Conservation (phyloP, 768 basidiomycete species). For the Aureoboletus auriporus region DNA sequence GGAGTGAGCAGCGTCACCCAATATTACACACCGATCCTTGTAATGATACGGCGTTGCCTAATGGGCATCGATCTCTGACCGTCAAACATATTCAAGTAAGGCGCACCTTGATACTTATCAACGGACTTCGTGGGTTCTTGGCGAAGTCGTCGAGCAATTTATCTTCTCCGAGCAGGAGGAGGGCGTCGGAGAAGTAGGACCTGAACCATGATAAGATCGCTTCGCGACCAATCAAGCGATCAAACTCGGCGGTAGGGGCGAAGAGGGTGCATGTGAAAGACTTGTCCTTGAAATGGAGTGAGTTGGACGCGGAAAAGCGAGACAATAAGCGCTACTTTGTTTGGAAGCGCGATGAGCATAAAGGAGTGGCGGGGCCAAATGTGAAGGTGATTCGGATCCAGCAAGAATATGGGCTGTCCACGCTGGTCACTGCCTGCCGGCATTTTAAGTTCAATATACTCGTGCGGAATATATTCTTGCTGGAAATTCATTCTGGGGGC, state of each 20-base stretch:
- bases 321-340: conserved; percentile 61
- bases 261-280: conserved; percentile 98
- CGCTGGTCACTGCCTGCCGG: conserved; percentile 64
- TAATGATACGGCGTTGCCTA: conserved; percentile 89
- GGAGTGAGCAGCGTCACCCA: conserved; percentile 95
- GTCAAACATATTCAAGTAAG: conserved; percentile 19
- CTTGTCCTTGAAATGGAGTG: conserved; percentile 63
- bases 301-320: conserved; percentile 25
- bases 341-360: conserved; percentile 98
- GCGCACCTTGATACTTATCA: conserved; percentile 89
- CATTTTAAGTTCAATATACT: conserved; percentile 96
- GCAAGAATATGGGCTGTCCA: conserved; percentile 67
- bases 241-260: conserved; percentile 75
- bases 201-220: conserved; percentile 71
- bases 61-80: conserved; percentile 14
- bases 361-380: conserved; percentile 99
- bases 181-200: conserved; percentile 83
- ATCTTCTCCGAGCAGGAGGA: conserved; percentile 79
- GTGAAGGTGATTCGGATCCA: conserved; percentile 95
- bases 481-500: conserved; percentile 83
- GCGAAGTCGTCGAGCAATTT: conserved; percentile 72
- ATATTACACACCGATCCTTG: conserved; percentile 77
- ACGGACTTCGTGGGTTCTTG: conserved; percentile 80
- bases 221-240: conserved; percentile 57
- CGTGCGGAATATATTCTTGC: conserved; percentile 93